These are phyloP conservation scores for Arabidopsis lyrata DNA, from an alignment of 441 rosid species.

Conservation along the genomic window DNA sequence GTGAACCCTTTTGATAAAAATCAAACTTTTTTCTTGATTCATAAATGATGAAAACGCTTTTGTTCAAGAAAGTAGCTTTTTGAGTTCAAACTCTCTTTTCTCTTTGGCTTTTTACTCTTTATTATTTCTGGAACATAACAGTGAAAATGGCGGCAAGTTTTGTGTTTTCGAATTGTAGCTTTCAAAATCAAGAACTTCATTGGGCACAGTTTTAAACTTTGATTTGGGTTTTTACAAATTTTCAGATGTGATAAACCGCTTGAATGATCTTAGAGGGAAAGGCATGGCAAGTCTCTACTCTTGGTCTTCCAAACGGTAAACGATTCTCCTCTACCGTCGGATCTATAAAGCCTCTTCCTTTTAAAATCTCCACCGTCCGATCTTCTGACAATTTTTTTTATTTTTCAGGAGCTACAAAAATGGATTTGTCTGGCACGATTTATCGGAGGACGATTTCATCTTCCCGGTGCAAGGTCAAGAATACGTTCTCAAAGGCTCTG, in stretches of 20 bases:
- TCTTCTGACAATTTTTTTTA: background rate
- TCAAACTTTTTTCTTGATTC: conserved; percentile 6
- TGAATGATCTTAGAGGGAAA: conserved; percentile 82
- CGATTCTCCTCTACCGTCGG: conserved; percentile 27
- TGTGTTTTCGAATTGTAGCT: conserved; percentile 37
- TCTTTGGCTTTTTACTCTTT: conserved; percentile 34
- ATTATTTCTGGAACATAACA: conserved; percentile 24
- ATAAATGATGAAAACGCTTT: conserved; percentile 16
- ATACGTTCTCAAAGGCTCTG: conserved; percentile 93
- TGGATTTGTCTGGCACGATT: conserved; percentile 96
- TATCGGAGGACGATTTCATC: conserved; percentile 74
- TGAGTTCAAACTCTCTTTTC: conserved; percentile 34
- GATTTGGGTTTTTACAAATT: background rate
- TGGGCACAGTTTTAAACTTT: background rate
- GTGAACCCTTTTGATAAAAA: background rate
- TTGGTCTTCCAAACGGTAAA: conserved; percentile 93
- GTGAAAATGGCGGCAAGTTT: conserved; percentile 39
- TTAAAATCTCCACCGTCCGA: conserved; percentile 11
- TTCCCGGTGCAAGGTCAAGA: conserved; percentile 84
- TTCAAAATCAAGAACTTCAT: background rate
- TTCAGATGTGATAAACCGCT: conserved; percentile 80
- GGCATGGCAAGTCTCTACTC: conserved; percentile 88
- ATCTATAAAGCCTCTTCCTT: conserved; percentile 27
- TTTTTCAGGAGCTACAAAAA: conserved; percentile 80
- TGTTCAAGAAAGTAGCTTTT: conserved; percentile 27